Evolutionary conservation across 257 asterid species (phyloP).

Genomic region (Solanum habrochaites): DNA sequence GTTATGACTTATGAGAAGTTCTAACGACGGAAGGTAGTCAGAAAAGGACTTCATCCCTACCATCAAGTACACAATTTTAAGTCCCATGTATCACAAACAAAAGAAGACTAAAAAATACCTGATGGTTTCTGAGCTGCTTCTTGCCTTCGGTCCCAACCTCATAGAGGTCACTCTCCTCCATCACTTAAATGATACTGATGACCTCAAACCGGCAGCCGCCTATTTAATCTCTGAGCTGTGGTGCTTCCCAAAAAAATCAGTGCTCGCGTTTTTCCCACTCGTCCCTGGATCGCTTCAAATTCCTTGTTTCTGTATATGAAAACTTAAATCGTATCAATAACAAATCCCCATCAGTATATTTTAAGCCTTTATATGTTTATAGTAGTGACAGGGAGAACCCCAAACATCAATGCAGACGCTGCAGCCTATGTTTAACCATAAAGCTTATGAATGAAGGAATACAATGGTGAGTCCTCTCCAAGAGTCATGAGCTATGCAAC

Average conservation of each 20-base stretch:
- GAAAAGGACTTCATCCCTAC: background rate
- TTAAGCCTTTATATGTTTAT: background rate
- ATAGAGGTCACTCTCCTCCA: conserved; percentile 45
- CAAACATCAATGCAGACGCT: conserved; percentile 30
- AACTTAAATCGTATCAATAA: background rate
- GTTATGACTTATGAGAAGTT: background rate
- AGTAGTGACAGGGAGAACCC: background rate
- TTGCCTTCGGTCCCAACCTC: conserved; percentile 57
- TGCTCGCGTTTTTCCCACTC: conserved; percentile 59
- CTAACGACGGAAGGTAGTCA: background rate
- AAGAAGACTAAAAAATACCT: conserved; percentile 32
- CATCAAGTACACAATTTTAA: background rate
- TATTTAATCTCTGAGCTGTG: conserved; percentile 52
- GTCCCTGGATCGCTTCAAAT: conserved; percentile 81
- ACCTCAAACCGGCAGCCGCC: conserved; percentile 71
- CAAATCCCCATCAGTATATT: background rate
- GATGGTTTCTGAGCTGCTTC: conserved; percentile 51
- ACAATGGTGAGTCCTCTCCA: conserved; percentile 92
- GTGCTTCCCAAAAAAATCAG: conserved; percentile 53
- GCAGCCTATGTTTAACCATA: conserved; percentile 70
- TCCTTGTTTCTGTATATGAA: conserved; percentile 71
- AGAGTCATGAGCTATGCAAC: conserved; percentile 94
- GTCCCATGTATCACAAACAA: background rate
- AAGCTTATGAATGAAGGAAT: conserved; percentile 88
- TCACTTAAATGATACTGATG: conserved; percentile 88